Percentiles rank a stretch among this genome's conserved stretches.
phyloP scores from a whole-genome alignment of 2,329 filamentous ascomycete species.

The Dendrostoma leiphaemia region DNA sequence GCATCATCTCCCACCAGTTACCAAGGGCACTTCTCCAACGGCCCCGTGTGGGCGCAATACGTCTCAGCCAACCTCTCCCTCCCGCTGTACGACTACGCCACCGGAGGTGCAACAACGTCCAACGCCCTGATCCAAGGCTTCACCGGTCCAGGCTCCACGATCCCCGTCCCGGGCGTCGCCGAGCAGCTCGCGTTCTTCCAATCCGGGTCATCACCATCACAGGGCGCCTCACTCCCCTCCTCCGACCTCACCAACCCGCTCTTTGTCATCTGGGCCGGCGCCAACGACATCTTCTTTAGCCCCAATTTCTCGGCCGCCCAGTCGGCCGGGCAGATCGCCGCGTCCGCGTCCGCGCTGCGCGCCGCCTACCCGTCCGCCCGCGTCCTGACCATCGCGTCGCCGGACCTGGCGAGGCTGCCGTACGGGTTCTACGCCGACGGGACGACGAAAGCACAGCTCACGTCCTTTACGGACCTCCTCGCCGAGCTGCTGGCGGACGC shows the following conservation, averaged over 20 bases:
- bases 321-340: background rate
- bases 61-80: background rate
- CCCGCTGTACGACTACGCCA: slow-evolving; percentile 4
- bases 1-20: background rate
- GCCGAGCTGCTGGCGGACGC: slow-evolving; percentile 1
- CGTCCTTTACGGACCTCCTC: background rate
- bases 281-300: slow-evolving; percentile 5
- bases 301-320: background rate
- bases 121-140: slow-evolving; percentile 17
- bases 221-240: background rate
- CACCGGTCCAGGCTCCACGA: background rate
- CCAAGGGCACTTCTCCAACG: slow-evolving; percentile 4
- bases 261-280: background rate
- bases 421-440: slow-evolving; percentile 3
- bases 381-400: background rate
- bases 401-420: background rate
- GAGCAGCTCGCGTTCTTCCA: slow-evolving; percentile 3
- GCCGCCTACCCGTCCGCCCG: background rate
- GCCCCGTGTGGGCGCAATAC: slow-evolving; percentile 1
- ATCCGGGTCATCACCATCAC: background rate
- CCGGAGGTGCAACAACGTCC: background rate
- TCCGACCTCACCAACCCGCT: background rate
- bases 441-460: background rate
- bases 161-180: background rate
- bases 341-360: background rate